Conservation (phyloP, 768 basidiomycete species). For the Amanita pseudoporphyria region DNA sequence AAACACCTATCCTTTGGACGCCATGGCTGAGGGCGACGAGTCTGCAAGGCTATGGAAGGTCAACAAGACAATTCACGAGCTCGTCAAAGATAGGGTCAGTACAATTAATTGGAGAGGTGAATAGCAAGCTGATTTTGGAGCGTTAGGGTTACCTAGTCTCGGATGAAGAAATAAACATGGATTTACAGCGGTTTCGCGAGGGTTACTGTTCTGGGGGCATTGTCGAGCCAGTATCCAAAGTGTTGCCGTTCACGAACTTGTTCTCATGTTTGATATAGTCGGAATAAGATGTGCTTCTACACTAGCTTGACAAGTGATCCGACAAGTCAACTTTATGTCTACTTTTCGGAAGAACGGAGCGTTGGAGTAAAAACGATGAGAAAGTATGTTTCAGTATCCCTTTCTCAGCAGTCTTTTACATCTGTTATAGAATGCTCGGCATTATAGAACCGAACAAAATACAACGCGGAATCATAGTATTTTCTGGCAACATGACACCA, state of each 20-base stretch:
- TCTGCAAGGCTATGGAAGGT: constrained; percentile 92
- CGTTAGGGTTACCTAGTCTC: constrained; percentile 85
- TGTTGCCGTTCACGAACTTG: constrained; percentile 5
- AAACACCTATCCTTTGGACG: constrained; percentile 21
- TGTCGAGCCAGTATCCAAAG: constrained; percentile 64
- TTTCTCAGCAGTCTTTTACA: constrained; percentile 4
- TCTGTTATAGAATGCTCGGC: constrained; percentile 57
- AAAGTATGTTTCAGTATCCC: constrained; percentile 50
- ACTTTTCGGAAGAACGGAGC: constrained; percentile 91
- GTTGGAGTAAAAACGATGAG: constrained; percentile 98
- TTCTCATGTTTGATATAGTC: constrained; percentile 38
- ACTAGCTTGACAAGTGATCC: constrained; percentile 62
- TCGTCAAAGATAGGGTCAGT: constrained; percentile 87
- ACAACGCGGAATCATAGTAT: constrained; percentile 88
- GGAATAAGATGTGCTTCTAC: constrained; percentile 84
- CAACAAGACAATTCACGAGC: constrained; percentile 92
- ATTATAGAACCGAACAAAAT: constrained; percentile 92
- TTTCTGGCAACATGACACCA: constrained; percentile 93
- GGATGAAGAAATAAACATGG: constrained; percentile 89
- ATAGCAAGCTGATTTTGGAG: constrained; percentile 13
- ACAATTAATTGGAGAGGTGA: constrained; percentile 12
- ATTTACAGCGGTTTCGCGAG: constrained; percentile 66
- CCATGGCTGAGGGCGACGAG: constrained; percentile 69
- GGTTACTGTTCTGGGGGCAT: constrained; percentile 64
- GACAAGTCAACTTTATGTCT: constrained; percentile 81